These are phyloP conservation scores for Areca catechu DNA, from an alignment of 176 grass and related monocot species.

Conservation along the genomic window DNA sequence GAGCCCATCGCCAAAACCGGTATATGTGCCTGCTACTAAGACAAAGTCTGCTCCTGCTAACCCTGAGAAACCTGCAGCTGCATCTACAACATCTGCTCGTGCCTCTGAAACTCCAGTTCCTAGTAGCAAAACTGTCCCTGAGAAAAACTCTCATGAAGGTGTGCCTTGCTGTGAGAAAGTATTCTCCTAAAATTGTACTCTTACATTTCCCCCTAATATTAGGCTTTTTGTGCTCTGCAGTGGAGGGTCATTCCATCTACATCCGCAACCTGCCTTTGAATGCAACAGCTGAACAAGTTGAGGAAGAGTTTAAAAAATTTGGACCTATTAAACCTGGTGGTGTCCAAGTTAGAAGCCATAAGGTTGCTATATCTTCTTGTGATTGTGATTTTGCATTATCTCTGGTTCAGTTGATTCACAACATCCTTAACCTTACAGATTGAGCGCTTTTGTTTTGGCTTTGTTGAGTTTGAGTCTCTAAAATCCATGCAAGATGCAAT, in stretches of 20 bases:
- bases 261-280: conserved; percentile 57
- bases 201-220: neutral
- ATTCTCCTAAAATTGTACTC: neutral
- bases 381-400: neutral
- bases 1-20: conserved; percentile 14
- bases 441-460: conserved; percentile 45
- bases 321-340: conserved; percentile 67
- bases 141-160: conserved; percentile 33
- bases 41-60: conserved; percentile 26
- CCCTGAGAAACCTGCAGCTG: conserved; percentile 24
- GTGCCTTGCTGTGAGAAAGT: neutral
- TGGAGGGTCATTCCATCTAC: conserved; percentile 52
- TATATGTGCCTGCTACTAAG: conserved; percentile 25
- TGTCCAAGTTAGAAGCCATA: conserved; percentile 74
- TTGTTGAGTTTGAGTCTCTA: conserved; percentile 48
- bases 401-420: neutral
- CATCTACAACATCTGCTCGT: conserved; percentile 7
- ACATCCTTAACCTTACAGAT: conserved; percentile 21
- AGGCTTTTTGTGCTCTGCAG: neutral
- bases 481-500: conserved; percentile 55
- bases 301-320: conserved; percentile 77
- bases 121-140: conserved; percentile 28
- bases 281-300: conserved; percentile 48
- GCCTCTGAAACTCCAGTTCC: conserved; percentile 20
- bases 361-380: conserved; percentile 34